Evolutionary conservation across 345 rosid species (phyloP), one percentile per base, ranked within the genome.

Genomic region (Hibiscus mutabilis): DNA sequence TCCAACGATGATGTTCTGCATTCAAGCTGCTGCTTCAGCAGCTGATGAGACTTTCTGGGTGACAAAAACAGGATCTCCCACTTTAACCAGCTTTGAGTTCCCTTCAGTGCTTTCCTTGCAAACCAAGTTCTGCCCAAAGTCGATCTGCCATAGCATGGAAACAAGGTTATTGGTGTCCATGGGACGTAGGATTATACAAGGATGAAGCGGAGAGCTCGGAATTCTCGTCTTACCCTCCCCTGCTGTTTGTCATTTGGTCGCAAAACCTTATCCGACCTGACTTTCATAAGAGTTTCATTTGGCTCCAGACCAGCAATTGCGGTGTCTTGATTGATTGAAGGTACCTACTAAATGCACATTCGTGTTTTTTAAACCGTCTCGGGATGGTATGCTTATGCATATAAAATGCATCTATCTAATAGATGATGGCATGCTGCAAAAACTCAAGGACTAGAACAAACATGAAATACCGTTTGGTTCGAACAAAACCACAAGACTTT

Each of bases 81-180:
- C 83, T 57, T 84, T 81, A 44, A 93, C 71, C 21, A 82, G 57
- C 55, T 79, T 85, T 25, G 86, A 84, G 42, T 68, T 81, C 37
- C 76, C 87, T 68, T 53, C 76, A 0, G 40, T 31, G 63, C 14
- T 66, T 66, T 88, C 86, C 78, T 88, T 87, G 84, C 91, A 53
- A 37, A 93, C 86, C 73, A 93, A 55, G 84, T 88, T 87, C 82
- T 85, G 92, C 58, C 98, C 98, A 59, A 93, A 88, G 86, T 85
- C 91, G 56, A 87, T 68, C 97, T 93, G 91, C 75, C 77, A 75
- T 24, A 10, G 0, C 47, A 57, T 62, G 68, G 40, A 62, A 22
- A 47, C 22, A 6, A 13, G 0, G 24, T 18, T n/a, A 21, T 51
- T 62, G 35, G 0, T 46, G 16, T 40, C 55, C 55, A 51, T 21